These are phyloP conservation scores for Verticillium nonalfalfae DNA, from an alignment of 2,329 filamentous ascomycete species.

Conservation along the genomic window DNA sequence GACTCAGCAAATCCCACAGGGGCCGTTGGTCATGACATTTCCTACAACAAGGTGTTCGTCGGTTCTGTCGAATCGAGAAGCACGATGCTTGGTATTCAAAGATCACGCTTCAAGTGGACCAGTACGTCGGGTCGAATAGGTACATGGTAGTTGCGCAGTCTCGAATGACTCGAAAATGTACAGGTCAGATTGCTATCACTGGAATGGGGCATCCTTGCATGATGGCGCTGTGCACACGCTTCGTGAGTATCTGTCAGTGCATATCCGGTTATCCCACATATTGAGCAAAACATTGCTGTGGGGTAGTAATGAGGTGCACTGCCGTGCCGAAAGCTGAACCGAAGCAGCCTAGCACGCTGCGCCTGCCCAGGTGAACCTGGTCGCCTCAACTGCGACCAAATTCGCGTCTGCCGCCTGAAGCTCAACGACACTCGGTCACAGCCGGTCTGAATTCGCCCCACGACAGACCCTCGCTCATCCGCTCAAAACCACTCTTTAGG, in stretches of 20 bases:
- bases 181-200: too few relatives aligned
- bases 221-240: not conserved
- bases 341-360: not conserved
- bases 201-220: too few relatives aligned
- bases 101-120: too few relatives aligned
- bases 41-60: too few relatives aligned
- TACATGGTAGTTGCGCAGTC: too few relatives aligned
- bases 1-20: too few relatives aligned
- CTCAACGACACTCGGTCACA: not conserved
- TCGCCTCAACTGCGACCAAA: not conserved
- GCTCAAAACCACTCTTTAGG: not conserved
- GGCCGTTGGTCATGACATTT: too few relatives aligned
- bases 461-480: not conserved
- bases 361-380: not conserved
- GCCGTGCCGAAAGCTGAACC: not conserved
- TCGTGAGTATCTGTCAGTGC: not conserved
- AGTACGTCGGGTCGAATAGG: too few relatives aligned
- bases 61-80: too few relatives aligned
- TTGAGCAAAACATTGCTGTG: not conserved
- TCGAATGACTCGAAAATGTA: too few relatives aligned
- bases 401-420: not conserved
- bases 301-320: not conserved
- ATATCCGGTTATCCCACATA: not conserved
- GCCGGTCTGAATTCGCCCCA: not conserved
- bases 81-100: too few relatives aligned